phyloP scores from a whole-genome alignment of 208 protist species.

The Crithidia expoeki region DNA sequence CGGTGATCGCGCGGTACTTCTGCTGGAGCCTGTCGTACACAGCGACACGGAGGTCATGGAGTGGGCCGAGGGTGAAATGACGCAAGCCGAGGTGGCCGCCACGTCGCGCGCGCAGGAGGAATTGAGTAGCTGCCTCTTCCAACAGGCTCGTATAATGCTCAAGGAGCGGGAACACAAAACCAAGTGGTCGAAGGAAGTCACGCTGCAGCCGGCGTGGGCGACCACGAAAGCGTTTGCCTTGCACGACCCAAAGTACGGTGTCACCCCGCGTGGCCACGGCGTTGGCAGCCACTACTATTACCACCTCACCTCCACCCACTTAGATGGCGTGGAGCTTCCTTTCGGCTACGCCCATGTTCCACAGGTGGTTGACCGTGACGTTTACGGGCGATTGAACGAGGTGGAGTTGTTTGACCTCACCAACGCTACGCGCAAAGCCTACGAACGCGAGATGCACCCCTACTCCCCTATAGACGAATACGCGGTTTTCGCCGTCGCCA shows the following conservation, averaged over 20 bases:
- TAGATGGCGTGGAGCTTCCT: constrained; percentile 31
- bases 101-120: constrained; percentile 4
- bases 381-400: constrained; percentile 27
- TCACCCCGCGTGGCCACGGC: constrained; percentile 11
- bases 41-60: constrained; percentile 10
- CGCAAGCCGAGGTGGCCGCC: not conserved
- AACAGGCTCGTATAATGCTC: not conserved
- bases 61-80: not conserved
- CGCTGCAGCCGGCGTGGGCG: constrained; percentile 8
- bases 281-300: constrained; percentile 29
- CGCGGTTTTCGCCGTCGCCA: constrained; percentile 24
- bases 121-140: constrained; percentile 16
- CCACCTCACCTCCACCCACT: constrained; percentile 14
- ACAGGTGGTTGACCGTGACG: constrained; percentile 26
- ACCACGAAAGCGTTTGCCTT: constrained; percentile 16
- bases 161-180: not conserved
- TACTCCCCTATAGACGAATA: constrained; percentile 34
- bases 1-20: constrained; percentile 1
- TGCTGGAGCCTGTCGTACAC: constrained; percentile 37
- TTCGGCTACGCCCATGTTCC: constrained; percentile 37
- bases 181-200: not conserved
- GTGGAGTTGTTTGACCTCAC: constrained; percentile 29
- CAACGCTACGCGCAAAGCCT: constrained; percentile 28
- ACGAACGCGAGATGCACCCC: constrained; percentile 35
- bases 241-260: constrained; percentile 7